Base-by-base conservation (phyloP, 768 basidiomycete genomes). In the Russula abietina region DNA sequence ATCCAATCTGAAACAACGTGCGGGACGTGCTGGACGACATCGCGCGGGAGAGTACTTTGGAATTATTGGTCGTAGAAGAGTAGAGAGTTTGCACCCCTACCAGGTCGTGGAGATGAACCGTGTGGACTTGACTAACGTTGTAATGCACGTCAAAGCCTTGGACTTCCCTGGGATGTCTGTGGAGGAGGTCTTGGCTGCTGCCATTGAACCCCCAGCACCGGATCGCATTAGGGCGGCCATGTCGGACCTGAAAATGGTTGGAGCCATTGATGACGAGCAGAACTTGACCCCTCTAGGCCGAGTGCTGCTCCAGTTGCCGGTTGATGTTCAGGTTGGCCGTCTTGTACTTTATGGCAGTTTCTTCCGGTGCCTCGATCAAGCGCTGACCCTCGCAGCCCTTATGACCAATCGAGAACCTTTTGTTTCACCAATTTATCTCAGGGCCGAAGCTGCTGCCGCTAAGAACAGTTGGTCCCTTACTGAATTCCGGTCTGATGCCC, bases 51-150 rank as follows among this genome's bases (percentile, higher is more conserved):
- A 93, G 71, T 98, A 98, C 74, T 97, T 81, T 71, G 92, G 93
- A 41, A 81, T 98, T 53, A 73, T 97, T 32, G 81, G 91, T 54
- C 80, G 80, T 61, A 74, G 76, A 16, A 85, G 87, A 57, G 82
- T 86, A 3, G 75, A 76, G 17, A 74, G 77, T 12, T 78, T 98
- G 52, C 79, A 84, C 56, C 81, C 89, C 30, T 87, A 96, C 70
- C 93, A 94, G 72, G 86, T 86, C 1, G 95, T 97, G 41, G 95
- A 97, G 77, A 98, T 98, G 93, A 92, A 92, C 71, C 82, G 93
- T 38, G 84, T 88, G 14, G 93, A 94, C 73, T 72, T 96, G 68
- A 90, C 85, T 69, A 93, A 93, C 70, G 88, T 95, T 52, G 92
- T 96, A 17, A 98, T 98, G 94, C 94, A 94, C 71, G 84, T 98